Conservation (phyloP, 164 flowering plant genomes). For the Nymphaea colorata region DNA sequence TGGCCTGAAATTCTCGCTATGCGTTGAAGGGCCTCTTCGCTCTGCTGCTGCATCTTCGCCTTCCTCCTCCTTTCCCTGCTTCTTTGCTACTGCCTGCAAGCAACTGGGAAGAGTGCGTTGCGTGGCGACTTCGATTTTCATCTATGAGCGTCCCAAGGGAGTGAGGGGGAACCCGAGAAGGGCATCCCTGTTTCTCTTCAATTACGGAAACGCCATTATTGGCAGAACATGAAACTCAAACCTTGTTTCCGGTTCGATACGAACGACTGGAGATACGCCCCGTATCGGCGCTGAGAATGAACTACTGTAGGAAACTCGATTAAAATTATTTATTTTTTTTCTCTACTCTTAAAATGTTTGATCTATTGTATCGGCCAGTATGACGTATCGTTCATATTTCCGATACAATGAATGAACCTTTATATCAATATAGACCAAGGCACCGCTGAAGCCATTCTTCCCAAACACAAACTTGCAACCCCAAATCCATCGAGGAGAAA, state of each 20-base stretch:
- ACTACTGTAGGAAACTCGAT: too few relatives aligned
- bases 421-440: too few relatives aligned
- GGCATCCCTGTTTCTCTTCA: background rate
- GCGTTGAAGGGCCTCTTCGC: slow-evolving; percentile 39
- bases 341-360: too few relatives aligned
- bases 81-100: background rate
- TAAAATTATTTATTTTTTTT: too few relatives aligned
- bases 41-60: slow-evolving; percentile 26
- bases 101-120: background rate
- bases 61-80: background rate
- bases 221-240: background rate
- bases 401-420: too few relatives aligned
- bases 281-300: too few relatives aligned
- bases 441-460: too few relatives aligned
- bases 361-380: too few relatives aligned
- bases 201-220: background rate
- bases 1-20: slow-evolving; percentile 78
- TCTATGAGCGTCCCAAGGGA: background rate
- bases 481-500: background rate
- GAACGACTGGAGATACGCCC: too few relatives aligned
- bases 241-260: too few relatives aligned
- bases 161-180: background rate
- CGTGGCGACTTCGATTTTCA: background rate
- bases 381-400: too few relatives aligned
- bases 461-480: too few relatives aligned